Percentiles rank a stretch among this genome's conserved stretches.
These are phyloP conservation scores for Chlorella vulgaris DNA, from an alignment of 139 green algal species.

Conservation along the genomic window DNA sequence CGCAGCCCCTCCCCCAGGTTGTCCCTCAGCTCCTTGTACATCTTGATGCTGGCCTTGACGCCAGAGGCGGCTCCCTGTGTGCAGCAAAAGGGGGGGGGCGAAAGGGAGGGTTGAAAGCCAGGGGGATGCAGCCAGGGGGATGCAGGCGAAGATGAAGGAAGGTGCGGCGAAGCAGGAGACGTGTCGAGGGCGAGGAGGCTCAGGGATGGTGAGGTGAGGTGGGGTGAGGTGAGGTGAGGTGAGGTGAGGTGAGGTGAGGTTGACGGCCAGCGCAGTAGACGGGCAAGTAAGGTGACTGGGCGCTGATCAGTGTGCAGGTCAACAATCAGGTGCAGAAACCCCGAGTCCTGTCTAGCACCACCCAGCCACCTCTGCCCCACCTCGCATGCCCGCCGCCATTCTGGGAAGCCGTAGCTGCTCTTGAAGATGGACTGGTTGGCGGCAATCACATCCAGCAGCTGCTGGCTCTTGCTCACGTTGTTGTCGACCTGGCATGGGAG, in stretches of 20 bases:
- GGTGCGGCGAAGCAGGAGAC: not conserved
- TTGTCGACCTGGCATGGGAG: conserved; percentile 45
- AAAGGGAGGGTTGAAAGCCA: not conserved
- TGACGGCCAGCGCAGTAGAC: no score
- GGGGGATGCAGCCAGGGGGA: not conserved
- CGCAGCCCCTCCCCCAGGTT: conserved; percentile 83
- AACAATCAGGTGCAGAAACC: no score
- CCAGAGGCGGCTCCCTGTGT: conserved; percentile 45
- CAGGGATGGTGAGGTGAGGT: not conserved
- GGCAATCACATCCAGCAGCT: conserved; percentile 64
- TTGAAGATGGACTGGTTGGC: conserved; percentile 46
- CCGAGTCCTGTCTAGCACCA: no score
- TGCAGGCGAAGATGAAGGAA: not conserved
- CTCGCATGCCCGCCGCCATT: conserved; percentile 72
- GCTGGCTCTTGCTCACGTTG: conserved; percentile 64
- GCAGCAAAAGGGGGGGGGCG: not conserved
- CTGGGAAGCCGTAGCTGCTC: conserved; percentile 48
- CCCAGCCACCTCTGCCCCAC: conserved; percentile 12
- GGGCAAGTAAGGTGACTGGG: no score
- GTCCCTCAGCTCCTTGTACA: conserved; percentile 77
- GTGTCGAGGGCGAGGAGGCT: not conserved
- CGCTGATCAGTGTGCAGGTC: no score
- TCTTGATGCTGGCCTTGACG: conserved; percentile 39
- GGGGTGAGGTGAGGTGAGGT: not conserved
- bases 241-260: no score